Evolutionary conservation across 805 yeast species (phyloP).

Genomic region (Candida oleophila): DNA sequence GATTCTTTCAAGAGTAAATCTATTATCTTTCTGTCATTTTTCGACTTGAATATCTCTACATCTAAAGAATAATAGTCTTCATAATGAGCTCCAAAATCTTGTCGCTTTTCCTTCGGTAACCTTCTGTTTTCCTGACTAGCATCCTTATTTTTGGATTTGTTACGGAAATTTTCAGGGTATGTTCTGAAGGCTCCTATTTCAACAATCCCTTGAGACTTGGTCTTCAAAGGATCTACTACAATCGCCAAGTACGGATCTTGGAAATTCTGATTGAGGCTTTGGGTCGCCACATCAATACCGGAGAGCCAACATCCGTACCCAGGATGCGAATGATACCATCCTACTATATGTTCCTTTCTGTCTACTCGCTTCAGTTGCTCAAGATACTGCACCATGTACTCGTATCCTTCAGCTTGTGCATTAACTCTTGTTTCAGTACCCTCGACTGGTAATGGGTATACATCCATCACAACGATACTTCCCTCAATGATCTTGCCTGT

Average conservation of each 20-base stretch:
- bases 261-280: constrained; percentile 75
- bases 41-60: constrained; percentile 52
- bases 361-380: constrained; percentile 52
- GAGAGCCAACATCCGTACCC: constrained; percentile 97
- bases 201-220: constrained; percentile 59
- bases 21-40: constrained; percentile 7
- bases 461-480: constrained; percentile 70
- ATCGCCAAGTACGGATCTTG: constrained; percentile 92
- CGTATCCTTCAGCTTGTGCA: constrained; percentile 91
- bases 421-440: constrained; percentile 96
- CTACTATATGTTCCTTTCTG: constrained; percentile 67
- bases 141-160: constrained; percentile 5
- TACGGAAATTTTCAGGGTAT: constrained; percentile 37
- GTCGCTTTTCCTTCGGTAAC: constrained; percentile 51
- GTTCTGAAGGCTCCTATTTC: constrained; percentile 92
- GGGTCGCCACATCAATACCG: constrained; percentile 91
- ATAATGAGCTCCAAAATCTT: constrained; percentile 72
- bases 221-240: constrained; percentile 80
- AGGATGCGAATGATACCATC: constrained; percentile 98
- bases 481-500: constrained; percentile 66
- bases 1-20: constrained; percentile 21
- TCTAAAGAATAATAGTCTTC: constrained; percentile 66
- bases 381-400: constrained; percentile 86
- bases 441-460: constrained; percentile 85
- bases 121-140: constrained; percentile 6